A percentile compares a stretch with the other conserved stretches of the same genome.
Evolutionary conservation across 2,329 filamentous ascomycete species (phyloP).

Genomic region (Nemania sp.): DNA sequence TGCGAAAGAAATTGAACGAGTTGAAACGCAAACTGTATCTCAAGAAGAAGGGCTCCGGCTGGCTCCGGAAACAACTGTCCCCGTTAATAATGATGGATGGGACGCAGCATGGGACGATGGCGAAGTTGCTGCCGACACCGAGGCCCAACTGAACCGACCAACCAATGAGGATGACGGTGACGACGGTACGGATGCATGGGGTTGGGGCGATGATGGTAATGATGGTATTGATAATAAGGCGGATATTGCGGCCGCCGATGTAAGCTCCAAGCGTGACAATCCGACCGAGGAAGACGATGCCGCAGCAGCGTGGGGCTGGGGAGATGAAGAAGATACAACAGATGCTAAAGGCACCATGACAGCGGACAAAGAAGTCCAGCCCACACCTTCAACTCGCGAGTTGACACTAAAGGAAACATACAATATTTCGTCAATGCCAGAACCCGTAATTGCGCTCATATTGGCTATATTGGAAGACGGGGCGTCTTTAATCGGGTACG

Average conservation of each 20-base stretch:
- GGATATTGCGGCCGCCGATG: constrained; percentile 67
- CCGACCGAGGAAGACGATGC: constrained; percentile 53
- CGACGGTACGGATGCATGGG: constrained; percentile 70
- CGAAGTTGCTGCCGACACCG: constrained; percentile 57
- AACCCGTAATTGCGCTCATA: constrained; percentile 78
- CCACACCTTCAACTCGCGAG: constrained; percentile 63
- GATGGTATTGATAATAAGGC: constrained; percentile 56
- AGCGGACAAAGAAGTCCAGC: constrained; percentile 27
- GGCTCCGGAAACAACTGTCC: constrained; percentile 63
- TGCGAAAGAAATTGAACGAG: constrained; percentile 79
- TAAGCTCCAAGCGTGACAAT: constrained; percentile 47
- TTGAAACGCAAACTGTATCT: constrained; percentile 85
- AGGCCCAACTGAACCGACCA: constrained; percentile 34
- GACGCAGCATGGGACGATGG: constrained; percentile 83
- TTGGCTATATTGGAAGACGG: constrained; percentile 70
- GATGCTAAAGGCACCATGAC: constrained; percentile 46
- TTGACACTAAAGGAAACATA: constrained; percentile 87
- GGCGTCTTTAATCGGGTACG: constrained; percentile 66
- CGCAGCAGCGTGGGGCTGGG: constrained; percentile 86
- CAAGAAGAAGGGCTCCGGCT: constrained; percentile 74
- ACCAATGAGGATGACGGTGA: constrained; percentile 39
- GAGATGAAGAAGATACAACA: constrained; percentile 69
- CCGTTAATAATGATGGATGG: constrained; percentile 71
- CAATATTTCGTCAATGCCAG: constrained; percentile 87
- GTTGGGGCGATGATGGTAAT: constrained; percentile 79